Percentiles rank a stretch among this genome's conserved stretches.
Conservation (phyloP, 2,329 filamentous ascomycete species). For the Zasmidium angulare region DNA sequence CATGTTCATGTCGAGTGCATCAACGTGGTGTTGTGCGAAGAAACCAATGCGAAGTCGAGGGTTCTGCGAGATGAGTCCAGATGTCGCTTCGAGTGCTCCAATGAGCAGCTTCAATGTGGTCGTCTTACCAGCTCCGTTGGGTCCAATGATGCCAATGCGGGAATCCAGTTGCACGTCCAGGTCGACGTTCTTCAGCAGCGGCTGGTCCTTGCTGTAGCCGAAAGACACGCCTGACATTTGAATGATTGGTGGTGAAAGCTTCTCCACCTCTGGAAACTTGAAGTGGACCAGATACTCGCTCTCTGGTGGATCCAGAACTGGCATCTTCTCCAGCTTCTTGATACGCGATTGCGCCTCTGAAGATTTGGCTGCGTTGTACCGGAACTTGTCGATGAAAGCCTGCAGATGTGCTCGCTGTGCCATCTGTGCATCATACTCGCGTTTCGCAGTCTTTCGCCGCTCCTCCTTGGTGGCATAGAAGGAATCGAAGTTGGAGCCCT, state of each 20-base stretch:
- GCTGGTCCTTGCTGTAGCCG: slow-evolving; percentile 78
- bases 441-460: slow-evolving; percentile 90
- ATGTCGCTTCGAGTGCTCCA: slow-evolving; percentile 72
- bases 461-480: slow-evolving; percentile 98
- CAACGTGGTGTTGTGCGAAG: slow-evolving; percentile 98
- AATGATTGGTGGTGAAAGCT: slow-evolving; percentile 93
- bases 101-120: slow-evolving; percentile 98
- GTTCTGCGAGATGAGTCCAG: slow-evolving; percentile 83
- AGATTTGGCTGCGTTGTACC: slow-evolving; percentile 98
- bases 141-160: slow-evolving; percentile 97
- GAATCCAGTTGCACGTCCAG: slow-evolving; percentile 97
- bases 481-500: slow-evolving; percentile 90
- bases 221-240: slow-evolving; percentile 94
- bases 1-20: slow-evolving; percentile 84
- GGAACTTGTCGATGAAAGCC: slow-evolving; percentile 99
- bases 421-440: slow-evolving; percentile 99
- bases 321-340: slow-evolving; percentile 98
- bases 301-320: slow-evolving; percentile 84
- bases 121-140: slow-evolving; percentile 98
- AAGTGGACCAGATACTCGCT: slow-evolving; percentile 95
- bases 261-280: slow-evolving; percentile 96
- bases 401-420: slow-evolving; percentile 88
- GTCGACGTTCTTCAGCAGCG: slow-evolving; percentile 81
- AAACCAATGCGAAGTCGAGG: slow-evolving; percentile 88
- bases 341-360: slow-evolving; percentile 97